Base-by-base conservation (phyloP, 106 monocot species). In the Acanthochlamys bracteata region DNA sequence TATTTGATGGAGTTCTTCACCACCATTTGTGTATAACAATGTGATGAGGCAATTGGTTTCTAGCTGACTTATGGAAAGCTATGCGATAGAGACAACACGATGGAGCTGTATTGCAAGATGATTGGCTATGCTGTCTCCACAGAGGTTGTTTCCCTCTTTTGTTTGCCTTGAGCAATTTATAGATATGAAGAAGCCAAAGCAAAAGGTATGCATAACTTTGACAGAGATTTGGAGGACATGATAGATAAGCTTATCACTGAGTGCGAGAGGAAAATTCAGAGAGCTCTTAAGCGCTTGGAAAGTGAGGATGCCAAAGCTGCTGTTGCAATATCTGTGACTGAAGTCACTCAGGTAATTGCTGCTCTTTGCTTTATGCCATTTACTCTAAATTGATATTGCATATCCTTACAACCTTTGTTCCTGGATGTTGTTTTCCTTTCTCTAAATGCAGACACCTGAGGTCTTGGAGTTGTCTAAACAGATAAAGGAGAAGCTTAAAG, bases 291-390 rank as follows among this genome's bases (percentile, higher is more conserved):
- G 61, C 89, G 89, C 51, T 63, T 93, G 39, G 85, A 83, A 33
- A 85, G 83, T 17, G 93, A 83, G 22, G 93, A 93, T 79, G 89
- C 93, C 45, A 93, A 93, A 33, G 89, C 93, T 76, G 93, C 93
- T 56, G 78, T 93, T 64, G 93, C 93, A 16, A 93, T 93, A 71
- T 93, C 93, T 61, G 89, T 93, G 20, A 69, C 93, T 52, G 79
- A 93, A 59, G 89, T 93, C 64, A 93, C 93, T 1, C 79, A 81
- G 83, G 93, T 86, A 81, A 49, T 45, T 45, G 7, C 13, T 9
- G 10, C 13, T 45, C 13, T 45, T 7, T 45, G 7, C 43, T 7
- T 45, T 13, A 7, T 45, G 10, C 7, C 13, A 7, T 45, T 45
- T 45, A 45, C 13, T 13, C 13, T 45, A 45, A 9, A 45, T 45